Evolutionary conservation across 2,329 filamentous ascomycete genomes (phyloP).

Genomic region (Fusarium burgessii): DNA sequence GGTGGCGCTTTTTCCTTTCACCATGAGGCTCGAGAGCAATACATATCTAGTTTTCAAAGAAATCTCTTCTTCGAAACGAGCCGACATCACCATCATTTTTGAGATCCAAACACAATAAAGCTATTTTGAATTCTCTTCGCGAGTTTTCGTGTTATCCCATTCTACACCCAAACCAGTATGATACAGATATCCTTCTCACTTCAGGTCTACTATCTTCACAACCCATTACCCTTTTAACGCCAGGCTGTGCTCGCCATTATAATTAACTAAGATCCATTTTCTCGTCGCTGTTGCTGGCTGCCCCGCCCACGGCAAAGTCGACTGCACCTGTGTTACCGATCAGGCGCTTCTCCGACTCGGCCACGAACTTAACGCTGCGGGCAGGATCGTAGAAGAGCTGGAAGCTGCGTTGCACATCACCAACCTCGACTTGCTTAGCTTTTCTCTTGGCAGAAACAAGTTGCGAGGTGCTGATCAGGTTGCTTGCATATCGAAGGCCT

Average conservation of each 20-base stretch:
- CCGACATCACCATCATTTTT: not conserved
- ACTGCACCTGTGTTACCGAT: slow-evolving; percentile 89
- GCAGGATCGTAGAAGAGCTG: slow-evolving; percentile 91
- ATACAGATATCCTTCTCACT: slow-evolving; percentile 46
- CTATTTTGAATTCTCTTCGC: slow-evolving; percentile 27
- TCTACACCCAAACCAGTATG: slow-evolving; percentile 48
- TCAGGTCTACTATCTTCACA: slow-evolving; percentile 23
- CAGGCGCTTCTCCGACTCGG: slow-evolving; percentile 89
- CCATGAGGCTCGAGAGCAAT: not conserved
- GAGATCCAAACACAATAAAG: slow-evolving; percentile 16
- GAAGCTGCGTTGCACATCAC: slow-evolving; percentile 94
- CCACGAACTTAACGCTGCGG: slow-evolving; percentile 90
- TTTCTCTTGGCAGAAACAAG: slow-evolving; percentile 87
- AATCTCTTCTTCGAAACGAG: not conserved
- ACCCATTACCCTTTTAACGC: slow-evolving; percentile 47
- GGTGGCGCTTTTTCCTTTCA: not conserved
- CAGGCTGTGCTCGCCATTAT: slow-evolving; percentile 44
- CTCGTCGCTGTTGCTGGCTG: slow-evolving; percentile 55
- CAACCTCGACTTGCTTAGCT: slow-evolving; percentile 83
- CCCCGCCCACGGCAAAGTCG: slow-evolving; percentile 66
- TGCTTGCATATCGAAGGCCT: slow-evolving; percentile 94
- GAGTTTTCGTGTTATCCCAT: slow-evolving; percentile 32
- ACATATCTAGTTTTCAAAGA: not conserved
- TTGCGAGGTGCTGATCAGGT: slow-evolving; percentile 95
- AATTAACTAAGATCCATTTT: slow-evolving; percentile 60